Conservation (phyloP, 208 protist genomes). For the Porcisia hertigi region DNA sequence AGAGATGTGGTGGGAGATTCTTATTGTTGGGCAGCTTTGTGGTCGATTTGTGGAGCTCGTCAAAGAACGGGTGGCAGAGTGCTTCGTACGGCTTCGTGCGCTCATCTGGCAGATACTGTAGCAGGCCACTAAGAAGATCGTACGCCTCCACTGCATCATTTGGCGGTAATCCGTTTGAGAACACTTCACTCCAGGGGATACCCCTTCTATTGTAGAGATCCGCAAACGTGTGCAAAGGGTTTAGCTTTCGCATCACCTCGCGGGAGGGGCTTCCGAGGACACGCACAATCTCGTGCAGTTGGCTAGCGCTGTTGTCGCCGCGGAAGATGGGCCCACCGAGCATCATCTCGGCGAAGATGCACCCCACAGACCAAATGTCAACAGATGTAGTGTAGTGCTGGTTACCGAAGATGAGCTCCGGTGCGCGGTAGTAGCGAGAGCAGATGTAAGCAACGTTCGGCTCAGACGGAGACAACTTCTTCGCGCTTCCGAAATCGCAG, state of each 20-base stretch:
- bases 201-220: conserved; percentile 52
- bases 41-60: conserved; percentile 93
- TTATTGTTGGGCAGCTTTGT: conserved; percentile 76
- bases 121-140: conserved; percentile 93
- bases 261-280: conserved; percentile 95
- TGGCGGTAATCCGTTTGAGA: conserved; percentile 43
- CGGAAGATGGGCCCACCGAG: conserved; percentile 99
- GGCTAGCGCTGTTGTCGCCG: conserved; percentile 98
- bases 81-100: conserved; percentile 90
- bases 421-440: conserved; percentile 98
- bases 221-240: conserved; percentile 49
- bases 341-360: conserved; percentile 99
- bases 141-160: conserved; percentile 76
- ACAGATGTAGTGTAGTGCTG: conserved; percentile 99
- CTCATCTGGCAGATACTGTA: conserved; percentile 94
- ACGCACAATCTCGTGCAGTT: conserved; percentile 97
- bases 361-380: conserved; percentile 99
- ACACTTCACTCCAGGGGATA: conserved; percentile 64
- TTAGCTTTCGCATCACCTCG: conserved; percentile 76
- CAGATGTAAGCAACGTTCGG: conserved; percentile 99
- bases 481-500: conserved; percentile 99
- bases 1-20: conserved; percentile 68
- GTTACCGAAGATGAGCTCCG: conserved; percentile 99
- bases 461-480: conserved; percentile 97
- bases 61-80: conserved; percentile 97